Evolutionary conservation across 1,284 basidiomycete genomes (phyloP), one percentile per base, ranked within the genome.

Genomic region (Golubevia sp.): DNA sequence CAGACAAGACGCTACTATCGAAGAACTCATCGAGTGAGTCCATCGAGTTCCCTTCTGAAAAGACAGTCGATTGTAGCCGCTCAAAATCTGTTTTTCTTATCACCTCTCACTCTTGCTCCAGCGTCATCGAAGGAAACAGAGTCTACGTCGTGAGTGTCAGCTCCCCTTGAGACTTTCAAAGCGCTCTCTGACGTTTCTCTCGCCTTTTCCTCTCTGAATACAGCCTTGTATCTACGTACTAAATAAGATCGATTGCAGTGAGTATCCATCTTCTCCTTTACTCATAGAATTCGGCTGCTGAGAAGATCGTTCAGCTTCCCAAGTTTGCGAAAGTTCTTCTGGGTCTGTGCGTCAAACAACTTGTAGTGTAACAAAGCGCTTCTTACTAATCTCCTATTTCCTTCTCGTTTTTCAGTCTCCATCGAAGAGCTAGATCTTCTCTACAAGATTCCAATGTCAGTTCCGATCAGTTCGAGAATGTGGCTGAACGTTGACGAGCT

Each of bases 401-500:
- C 25, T 24, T 21, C 6, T 8, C 8, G 15, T 44, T 67, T 66
- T 83, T 94, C 92, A 20, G 96, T 99, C 79, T 96, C 93, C 64
- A 98, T 99, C 83, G 94, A 99, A 85, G 97, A 99, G 85, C 89
- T 99, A 49, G 95, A 99, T 85, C 88, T 99, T 58, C 86, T 99
- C 85, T 95, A 85, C 83, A 88, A 86, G 85, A 98, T 99, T 72
- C 97, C 97, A 18, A 89, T 93, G 85, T 94, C 92, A 63, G 96
- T 98, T 4, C 97, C 97, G 3, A 89, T 99, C 81, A 94, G 92
- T 18, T 94, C 93, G 7, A 89, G 89, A 68, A 90, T 94, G 81
- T 99, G 96, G 96, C 87, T 97, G 76, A 99, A 99, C 85, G 87
- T 99, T 74, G 97, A 99, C 84, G 97, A 99, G 84, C 88, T 99